Percentiles rank a stretch among this genome's conserved stretches.
These are phyloP conservation scores for Oenanthe sinensis DNA, from an alignment of 129 eudicot species.

Conservation along the genomic window DNA sequence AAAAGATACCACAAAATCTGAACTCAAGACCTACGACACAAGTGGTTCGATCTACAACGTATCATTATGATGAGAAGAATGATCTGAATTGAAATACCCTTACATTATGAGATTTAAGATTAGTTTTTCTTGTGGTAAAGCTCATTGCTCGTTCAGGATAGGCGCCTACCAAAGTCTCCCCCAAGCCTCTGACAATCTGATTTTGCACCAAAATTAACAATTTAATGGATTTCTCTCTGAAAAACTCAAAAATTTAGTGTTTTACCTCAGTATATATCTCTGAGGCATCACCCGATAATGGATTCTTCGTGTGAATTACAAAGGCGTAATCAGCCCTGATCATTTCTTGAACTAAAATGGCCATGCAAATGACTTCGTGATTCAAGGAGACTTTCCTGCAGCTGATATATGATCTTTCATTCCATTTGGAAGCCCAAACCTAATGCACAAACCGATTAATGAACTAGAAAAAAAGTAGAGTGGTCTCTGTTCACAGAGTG, in stretches of 20 bases:
- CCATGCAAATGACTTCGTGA: constrained; percentile 24
- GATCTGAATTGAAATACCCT: not conserved
- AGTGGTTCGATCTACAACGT: not conserved
- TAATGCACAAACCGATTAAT: not conserved
- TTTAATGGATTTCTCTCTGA: not conserved
- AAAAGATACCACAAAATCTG: not conserved
- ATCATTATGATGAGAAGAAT: not conserved
- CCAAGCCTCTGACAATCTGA: constrained; percentile 48
- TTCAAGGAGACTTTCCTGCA: constrained; percentile 18
- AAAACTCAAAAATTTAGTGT: not conserved
- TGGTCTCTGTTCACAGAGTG: not conserved
- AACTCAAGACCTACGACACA: not conserved
- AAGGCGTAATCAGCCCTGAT: constrained; percentile 43
- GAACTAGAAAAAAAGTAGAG: not conserved
- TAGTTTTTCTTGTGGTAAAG: constrained; percentile 30
- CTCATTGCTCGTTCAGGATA: constrained; percentile 37
- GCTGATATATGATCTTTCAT: constrained; percentile 42
- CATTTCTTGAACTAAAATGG: constrained; percentile 43
- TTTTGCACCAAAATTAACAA: constrained; percentile 13
- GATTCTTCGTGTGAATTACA: constrained; percentile 44
- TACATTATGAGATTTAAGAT: constrained; percentile 37
- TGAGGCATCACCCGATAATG: constrained; percentile 34
- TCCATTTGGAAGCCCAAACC: constrained; percentile 52
- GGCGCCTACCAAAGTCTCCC: constrained; percentile 40
- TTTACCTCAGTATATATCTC: constrained; percentile 47